phyloP scores from a whole-genome alignment of 495 filamentous ascomycete species.

The Tuber microsphaerosporum region DNA sequence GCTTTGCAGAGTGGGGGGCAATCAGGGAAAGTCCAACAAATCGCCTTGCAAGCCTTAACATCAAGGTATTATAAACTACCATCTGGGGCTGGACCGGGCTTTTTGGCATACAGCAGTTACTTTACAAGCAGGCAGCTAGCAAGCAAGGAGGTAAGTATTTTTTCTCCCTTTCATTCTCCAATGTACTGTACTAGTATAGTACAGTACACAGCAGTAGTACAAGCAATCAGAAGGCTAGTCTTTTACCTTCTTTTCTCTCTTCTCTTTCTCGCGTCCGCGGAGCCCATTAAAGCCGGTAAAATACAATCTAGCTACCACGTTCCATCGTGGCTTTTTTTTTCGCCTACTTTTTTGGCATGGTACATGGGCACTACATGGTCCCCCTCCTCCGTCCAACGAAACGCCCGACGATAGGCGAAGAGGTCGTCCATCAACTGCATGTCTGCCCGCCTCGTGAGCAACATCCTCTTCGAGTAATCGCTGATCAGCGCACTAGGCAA shows the following conservation, averaged over 20 bases:
- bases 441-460: constrained; percentile 1
- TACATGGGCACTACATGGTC: background rate
- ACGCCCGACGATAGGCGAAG: constrained; percentile 17
- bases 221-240: background rate
- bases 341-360: background rate
- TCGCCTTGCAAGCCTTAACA: constrained; percentile 20
- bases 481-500: constrained; percentile 5
- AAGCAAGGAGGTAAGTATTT: background rate
- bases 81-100: background rate
- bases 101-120: background rate
- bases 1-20: constrained; percentile 31
- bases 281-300: background rate
- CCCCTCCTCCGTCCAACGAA: constrained; percentile 14
- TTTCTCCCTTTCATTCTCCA: no score
- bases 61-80: constrained; percentile 8
- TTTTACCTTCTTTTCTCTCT: background rate
- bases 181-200: background rate
- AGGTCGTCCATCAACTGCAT: constrained; percentile 19
- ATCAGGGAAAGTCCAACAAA: constrained; percentile 22
- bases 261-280: background rate
- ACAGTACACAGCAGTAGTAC: background rate
- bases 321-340: background rate
- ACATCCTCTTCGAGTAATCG: background rate
- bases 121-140: background rate
- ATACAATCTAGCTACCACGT: background rate